A percentile compares a stretch with the other conserved stretches of the same genome.
Conservation (phyloP, 169 alveolate genomes). For the Plasmodium fragile region DNA sequence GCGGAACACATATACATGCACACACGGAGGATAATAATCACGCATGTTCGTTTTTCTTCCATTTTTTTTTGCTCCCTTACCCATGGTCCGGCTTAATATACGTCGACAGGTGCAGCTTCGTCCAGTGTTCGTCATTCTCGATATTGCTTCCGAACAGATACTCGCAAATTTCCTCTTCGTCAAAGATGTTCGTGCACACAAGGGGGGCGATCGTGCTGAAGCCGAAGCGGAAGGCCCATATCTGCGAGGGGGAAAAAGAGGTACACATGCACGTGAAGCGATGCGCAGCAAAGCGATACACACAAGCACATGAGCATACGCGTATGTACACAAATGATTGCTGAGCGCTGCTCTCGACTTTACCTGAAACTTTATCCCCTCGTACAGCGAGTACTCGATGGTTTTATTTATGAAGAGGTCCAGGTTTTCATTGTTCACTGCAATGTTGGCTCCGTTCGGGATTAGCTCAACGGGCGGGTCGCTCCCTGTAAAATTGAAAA, state of each 20-base stretch:
- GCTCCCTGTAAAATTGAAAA: slow-evolving; percentile 43
- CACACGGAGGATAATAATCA: neutral
- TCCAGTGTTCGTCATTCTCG: slow-evolving; percentile 82
- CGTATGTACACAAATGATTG: neutral
- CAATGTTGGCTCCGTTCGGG: slow-evolving; percentile 76
- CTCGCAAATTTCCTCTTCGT: slow-evolving; percentile 78
- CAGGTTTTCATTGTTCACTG: slow-evolving; percentile 78
- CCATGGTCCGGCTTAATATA: slow-evolving; percentile 93
- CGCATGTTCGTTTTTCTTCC: neutral
- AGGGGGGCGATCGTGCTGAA: slow-evolving; percentile 82
- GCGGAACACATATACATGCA: neutral
- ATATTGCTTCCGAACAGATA: slow-evolving; percentile 76
- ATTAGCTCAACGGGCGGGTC: slow-evolving; percentile 77
- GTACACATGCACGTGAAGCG: neutral
- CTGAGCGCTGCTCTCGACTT: neutral
- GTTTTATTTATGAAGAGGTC: slow-evolving; percentile 76
- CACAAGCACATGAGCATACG: neutral
- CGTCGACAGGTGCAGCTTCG: slow-evolving; percentile 82
- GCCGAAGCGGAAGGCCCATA: slow-evolving; percentile 85
- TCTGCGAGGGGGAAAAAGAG: neutral
- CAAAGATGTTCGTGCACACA: slow-evolving; percentile 79
- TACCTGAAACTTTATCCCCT: slow-evolving; percentile 80
- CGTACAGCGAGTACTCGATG: slow-evolving; percentile 77
- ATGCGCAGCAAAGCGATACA: neutral
- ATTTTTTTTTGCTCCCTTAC: slow-evolving; percentile 61